Percentiles rank a stretch among this genome's conserved stretches.
phyloP scores from a whole-genome alignment of 306 rosid genomes.

The Vigna trinervia region DNA sequence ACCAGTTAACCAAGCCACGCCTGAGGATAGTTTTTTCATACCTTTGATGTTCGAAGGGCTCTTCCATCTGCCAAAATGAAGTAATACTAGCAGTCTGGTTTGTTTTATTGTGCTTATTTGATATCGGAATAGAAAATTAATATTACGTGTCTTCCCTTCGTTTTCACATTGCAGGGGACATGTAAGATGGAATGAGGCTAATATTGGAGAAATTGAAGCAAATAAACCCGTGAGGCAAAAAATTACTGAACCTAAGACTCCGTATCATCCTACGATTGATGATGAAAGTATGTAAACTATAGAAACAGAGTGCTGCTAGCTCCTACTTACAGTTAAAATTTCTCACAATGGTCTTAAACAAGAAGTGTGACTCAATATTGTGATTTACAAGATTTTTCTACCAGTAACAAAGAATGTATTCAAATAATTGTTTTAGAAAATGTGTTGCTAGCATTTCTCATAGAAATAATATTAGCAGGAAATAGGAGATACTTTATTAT shows the following conservation, averaged over 20 bases:
- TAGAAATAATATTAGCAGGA: not conserved
- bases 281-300: constrained; percentile 51
- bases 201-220: constrained; percentile 61
- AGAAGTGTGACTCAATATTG: not conserved
- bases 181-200: constrained; percentile 61
- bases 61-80: constrained; percentile 60
- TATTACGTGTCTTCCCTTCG: constrained; percentile 35
- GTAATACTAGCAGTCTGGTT: constrained; percentile 52
- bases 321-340: too few species aligned
- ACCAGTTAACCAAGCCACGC: constrained; percentile 49
- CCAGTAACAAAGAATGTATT: not conserved
- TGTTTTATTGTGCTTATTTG: constrained; percentile 19
- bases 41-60: constrained; percentile 44
- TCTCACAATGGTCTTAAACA: not conserved
- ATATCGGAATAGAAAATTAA: constrained; percentile 7
- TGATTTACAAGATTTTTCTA: not conserved
- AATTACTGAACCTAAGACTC: constrained; percentile 68
- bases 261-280: constrained; percentile 56
- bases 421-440: not conserved
- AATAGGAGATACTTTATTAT: not conserved
- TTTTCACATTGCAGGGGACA: constrained; percentile 49
- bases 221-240: constrained; percentile 61
- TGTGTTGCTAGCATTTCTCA: not conserved
- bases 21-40: constrained; percentile 45
- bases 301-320: not conserved